Conservation (phyloP, 1,284 basidiomycete genomes). For the Apiotrichum akiyoshidainum region DNA sequence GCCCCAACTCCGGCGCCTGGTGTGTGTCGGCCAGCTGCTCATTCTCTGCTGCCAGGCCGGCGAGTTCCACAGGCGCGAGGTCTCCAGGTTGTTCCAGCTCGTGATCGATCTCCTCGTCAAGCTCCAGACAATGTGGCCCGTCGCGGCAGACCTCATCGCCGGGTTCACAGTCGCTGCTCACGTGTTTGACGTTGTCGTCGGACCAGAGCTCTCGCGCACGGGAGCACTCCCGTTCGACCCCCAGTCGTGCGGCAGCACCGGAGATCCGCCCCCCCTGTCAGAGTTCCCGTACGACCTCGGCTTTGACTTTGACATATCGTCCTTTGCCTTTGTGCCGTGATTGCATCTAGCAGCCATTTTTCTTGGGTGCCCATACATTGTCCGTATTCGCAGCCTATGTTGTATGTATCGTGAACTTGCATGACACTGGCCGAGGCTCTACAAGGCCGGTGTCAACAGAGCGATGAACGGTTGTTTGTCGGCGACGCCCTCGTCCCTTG, state of each 20-base stretch:
- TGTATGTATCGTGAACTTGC: too few relatives aligned
- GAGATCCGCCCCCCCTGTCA: background rate
- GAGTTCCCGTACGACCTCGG: conserved; percentile 4
- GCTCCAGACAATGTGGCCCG: conserved; percentile 14
- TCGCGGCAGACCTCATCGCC: conserved; percentile 11
- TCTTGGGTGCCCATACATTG: too few relatives aligned
- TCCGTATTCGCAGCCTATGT: too few relatives aligned
- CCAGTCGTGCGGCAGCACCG: too few relatives aligned
- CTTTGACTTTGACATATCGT: conserved; percentile 10
- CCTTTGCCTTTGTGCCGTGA: too few relatives aligned
- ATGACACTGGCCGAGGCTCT: too few relatives aligned
- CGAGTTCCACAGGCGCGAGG: conserved; percentile 22
- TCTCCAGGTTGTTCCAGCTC: conserved; percentile 15
- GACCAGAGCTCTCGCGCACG: background rate
- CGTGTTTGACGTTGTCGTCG: conserved; percentile 2
- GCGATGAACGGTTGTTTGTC: too few relatives aligned
- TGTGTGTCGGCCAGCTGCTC: conserved; percentile 23
- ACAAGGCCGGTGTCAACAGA: too few relatives aligned
- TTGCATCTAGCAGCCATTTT: too few relatives aligned
- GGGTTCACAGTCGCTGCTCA: conserved; percentile 16
- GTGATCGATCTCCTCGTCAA: conserved; percentile 17
- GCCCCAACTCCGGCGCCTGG: conserved; percentile 27
- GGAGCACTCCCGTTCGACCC: too few relatives aligned
- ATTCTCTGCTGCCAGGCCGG: conserved; percentile 22
- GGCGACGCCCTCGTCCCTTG: too few relatives aligned